Evolutionary conservation across 768 basidiomycete species (phyloP).

Genomic region (Trametes gibbosa): DNA sequence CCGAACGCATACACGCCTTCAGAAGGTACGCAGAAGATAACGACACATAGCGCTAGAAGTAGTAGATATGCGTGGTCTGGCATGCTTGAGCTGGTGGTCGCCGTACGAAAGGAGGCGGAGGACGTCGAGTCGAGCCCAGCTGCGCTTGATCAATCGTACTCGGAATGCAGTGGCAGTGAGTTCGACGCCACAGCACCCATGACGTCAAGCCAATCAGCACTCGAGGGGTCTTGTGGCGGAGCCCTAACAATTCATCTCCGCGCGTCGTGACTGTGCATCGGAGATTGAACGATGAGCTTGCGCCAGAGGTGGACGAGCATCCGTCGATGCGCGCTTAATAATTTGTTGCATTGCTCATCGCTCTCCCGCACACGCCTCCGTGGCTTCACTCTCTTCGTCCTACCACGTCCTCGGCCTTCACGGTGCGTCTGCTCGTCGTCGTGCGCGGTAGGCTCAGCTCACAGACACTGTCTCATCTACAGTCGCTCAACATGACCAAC

Average conservation of each 20-base stretch:
- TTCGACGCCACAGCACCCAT: background rate
- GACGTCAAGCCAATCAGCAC: too few relatives aligned
- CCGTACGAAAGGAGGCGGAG: constrained; percentile 1
- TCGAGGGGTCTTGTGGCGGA: background rate
- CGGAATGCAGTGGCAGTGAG: background rate
- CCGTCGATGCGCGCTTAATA: constrained; percentile 27
- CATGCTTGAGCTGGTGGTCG: constrained; percentile 20
- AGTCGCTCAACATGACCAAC: constrained; percentile 27
- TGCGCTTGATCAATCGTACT: background rate
- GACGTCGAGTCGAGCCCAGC: background rate
- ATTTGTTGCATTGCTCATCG: constrained; percentile 26
- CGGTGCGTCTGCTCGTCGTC: constrained; percentile 29
- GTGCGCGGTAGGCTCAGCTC: constrained; percentile 20
- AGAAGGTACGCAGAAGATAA: constrained; percentile 52
- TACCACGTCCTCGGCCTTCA: constrained; percentile 18
- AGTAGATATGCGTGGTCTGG: constrained; percentile 14
- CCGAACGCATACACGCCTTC: constrained; percentile 72
- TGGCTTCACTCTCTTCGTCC: constrained; percentile 30
- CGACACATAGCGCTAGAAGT: constrained; percentile 45
- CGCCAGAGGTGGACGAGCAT: background rate
- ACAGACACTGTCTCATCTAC: constrained; percentile 8
- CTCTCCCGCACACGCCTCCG: constrained; percentile 24
- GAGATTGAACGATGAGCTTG: background rate
- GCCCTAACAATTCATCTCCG: background rate
- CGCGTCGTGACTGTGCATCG: background rate